A percentile compares a stretch with the other conserved stretches of the same genome.
phyloP scores from a whole-genome alignment of 2,329 filamentous ascomycete genomes.

The Neonectria neomacrospora region DNA sequence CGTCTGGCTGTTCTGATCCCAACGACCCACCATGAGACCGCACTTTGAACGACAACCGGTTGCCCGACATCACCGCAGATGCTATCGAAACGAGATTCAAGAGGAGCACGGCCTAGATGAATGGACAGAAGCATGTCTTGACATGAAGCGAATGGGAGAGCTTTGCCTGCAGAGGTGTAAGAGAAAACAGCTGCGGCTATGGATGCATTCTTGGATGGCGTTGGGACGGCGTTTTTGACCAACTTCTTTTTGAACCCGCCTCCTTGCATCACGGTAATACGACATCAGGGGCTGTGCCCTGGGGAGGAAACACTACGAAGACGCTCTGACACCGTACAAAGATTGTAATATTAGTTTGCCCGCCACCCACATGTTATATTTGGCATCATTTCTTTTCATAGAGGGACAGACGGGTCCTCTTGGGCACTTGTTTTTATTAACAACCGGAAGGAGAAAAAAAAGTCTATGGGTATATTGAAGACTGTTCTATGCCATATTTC shows the following conservation, averaged over 20 bases:
- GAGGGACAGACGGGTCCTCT: not conserved
- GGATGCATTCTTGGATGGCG: slow-evolving; percentile 40
- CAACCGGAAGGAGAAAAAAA: slow-evolving; percentile 24
- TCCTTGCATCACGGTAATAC: slow-evolving; percentile 4
- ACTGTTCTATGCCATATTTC: slow-evolving; percentile 28
- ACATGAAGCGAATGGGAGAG: not conserved
- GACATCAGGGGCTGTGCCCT: slow-evolving; percentile 15
- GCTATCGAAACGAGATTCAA: slow-evolving; percentile 1
- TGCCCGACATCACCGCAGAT: not conserved
- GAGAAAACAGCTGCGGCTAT: slow-evolving; percentile 22
- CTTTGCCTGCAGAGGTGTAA: slow-evolving; percentile 4
- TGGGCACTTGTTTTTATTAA: slow-evolving; percentile 12
- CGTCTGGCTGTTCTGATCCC: slow-evolving; percentile 83
- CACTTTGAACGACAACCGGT: not conserved
- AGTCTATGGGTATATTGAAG: slow-evolving; percentile 38
- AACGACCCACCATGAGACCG: not conserved
- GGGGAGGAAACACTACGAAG: slow-evolving; percentile 3
- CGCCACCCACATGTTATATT: slow-evolving; percentile 7
- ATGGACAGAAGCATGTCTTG: not conserved
- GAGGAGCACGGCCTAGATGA: not conserved
- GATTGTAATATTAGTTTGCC: slow-evolving; percentile 25
- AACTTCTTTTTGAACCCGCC: slow-evolving; percentile 4
- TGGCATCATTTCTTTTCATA: slow-evolving; percentile 4
- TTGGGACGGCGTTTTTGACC: slow-evolving; percentile 34
- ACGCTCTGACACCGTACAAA: slow-evolving; percentile 12